Evolutionary conservation across 345 rosid genomes (phyloP), one percentile per base, ranked within the genome.

Genomic region (Moringa oleifera): DNA sequence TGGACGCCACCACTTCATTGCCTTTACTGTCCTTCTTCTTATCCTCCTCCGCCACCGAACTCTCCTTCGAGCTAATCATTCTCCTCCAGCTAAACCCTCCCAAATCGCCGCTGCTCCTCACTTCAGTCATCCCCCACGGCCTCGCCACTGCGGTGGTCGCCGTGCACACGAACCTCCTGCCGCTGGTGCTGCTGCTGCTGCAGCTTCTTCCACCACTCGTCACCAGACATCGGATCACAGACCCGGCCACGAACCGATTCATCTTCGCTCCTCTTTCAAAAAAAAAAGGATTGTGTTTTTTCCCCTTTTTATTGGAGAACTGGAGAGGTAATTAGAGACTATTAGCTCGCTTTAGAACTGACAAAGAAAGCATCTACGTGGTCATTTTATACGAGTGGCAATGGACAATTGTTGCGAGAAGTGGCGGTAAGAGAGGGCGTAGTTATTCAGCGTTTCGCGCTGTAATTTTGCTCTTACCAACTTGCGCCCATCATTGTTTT

Each of bases 211-310:
- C n/a, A 55, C 61, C 62, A 17, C 55, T 24, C 18, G 66, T 17
- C 59, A 77, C 53, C 57, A 73, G 66, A 57, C 56, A 55, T 56
- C 78, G 76, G 52, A 68, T 60, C 72, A 52, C 61, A 33, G 63
- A 52, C 53, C 70, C 68, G 21, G 41, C 63, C 51, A 68, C 66
- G 17, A 66, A 50, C 23, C 63, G 83, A 57, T 57, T 79, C 84
- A 82, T 82, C 57, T 68, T 33, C 49, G 23, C 0, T 22, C 19
- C n/a, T 9, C 20, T 57, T 22, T 31, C 49, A 16, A 18, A 4
- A 33, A 28, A n/a, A n/a, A n/a, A n/a, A n/a, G 33, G 5, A 8
- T 28, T 28, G 33, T 28, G 20, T 47, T 16, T 13, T 15, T 18
- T 6, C 7, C 19, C 31, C 18, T 60, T 37, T 54, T 37, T 19